These are phyloP conservation scores for Trichophyton verrucosum DNA, from an alignment of 2,329 filamentous ascomycete genomes.

Conservation along the genomic window DNA sequence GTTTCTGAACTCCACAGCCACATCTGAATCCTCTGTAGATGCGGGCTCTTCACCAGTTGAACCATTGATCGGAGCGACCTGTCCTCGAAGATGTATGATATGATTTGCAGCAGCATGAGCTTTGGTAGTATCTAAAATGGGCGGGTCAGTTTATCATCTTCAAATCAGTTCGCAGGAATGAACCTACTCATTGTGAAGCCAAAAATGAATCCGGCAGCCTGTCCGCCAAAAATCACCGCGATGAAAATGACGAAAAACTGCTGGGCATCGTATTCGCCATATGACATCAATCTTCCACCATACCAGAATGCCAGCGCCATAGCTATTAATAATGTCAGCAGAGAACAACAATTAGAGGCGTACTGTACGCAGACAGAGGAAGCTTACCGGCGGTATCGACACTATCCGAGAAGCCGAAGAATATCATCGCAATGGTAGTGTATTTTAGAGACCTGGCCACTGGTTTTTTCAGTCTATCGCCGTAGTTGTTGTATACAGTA, in stretches of 20 bases:
- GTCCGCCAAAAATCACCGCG: slow-evolving; percentile 26
- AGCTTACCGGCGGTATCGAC: slow-evolving; percentile 28
- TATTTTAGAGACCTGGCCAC: slow-evolving; percentile 46
- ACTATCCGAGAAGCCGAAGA: slow-evolving; percentile 56
- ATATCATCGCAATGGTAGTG: slow-evolving; percentile 46
- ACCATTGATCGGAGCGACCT: slow-evolving; percentile 32
- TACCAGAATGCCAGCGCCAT: slow-evolving; percentile 50
- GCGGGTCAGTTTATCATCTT: slow-evolving; percentile 8
- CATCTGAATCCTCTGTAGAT: slow-evolving; percentile 28
- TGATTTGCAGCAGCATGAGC: slow-evolving; percentile 40
- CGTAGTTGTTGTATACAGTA: slow-evolving; percentile 27
- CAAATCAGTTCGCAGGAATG: neutral
- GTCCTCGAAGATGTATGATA: slow-evolving; percentile 37
- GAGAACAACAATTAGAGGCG: neutral
- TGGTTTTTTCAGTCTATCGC: slow-evolving; percentile 34
- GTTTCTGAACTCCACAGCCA: slow-evolving; percentile 34
- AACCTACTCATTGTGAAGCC: slow-evolving; percentile 26
- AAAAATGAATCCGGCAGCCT: slow-evolving; percentile 23
- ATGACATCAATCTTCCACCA: slow-evolving; percentile 37
- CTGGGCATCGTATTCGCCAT: slow-evolving; percentile 17
- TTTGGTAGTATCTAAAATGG: slow-evolving; percentile 38
- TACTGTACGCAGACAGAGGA: neutral
- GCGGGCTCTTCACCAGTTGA: slow-evolving; percentile 14
- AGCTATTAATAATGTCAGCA: slow-evolving; percentile 13
- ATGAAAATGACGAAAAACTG: slow-evolving; percentile 37